Evolutionary conservation across 176 grass and related monocot species (phyloP).

Genomic region (Saccharum officinarum): DNA sequence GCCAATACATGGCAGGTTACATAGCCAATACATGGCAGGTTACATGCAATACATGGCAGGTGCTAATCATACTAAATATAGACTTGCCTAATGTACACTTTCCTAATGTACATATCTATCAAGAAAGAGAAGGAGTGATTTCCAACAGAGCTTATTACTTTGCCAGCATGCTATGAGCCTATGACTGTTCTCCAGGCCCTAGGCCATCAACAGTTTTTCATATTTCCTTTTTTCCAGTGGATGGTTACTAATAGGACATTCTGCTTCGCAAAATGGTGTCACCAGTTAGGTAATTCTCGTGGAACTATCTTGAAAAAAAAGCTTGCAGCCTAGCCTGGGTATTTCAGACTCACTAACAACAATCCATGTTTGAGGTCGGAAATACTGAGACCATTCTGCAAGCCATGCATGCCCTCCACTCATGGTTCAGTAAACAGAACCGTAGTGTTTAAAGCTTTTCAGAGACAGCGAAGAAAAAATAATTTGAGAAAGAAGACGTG

Average conservation of each 20-base stretch:
- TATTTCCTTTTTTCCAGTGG: neutral
- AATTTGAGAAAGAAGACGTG: neutral
- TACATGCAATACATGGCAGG: too few relatives aligned
- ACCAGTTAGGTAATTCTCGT: neutral
- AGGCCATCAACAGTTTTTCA: neutral
- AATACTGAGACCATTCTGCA: neutral
- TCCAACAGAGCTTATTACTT: neutral
- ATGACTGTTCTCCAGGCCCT: neutral
- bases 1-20: too few relatives aligned
- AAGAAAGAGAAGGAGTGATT: neutral
- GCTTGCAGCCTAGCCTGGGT: neutral
- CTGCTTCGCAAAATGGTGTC: neutral
- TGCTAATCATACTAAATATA: too few relatives aligned
- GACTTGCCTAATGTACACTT: too few relatives aligned
- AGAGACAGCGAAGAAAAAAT: neutral
- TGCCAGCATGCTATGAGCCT: neutral
- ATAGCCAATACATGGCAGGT: too few relatives aligned
- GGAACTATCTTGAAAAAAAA: neutral
- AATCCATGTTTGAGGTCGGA: neutral
- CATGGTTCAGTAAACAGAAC: neutral
- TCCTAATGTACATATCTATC: too few relatives aligned
- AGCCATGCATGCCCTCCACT: neutral
- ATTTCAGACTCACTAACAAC: neutral
- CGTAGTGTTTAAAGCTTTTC: neutral
- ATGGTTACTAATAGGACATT: neutral